Evolutionary conservation across 129 eudicot species (phyloP).

Genomic region (Flaveria sonorensis): DNA sequence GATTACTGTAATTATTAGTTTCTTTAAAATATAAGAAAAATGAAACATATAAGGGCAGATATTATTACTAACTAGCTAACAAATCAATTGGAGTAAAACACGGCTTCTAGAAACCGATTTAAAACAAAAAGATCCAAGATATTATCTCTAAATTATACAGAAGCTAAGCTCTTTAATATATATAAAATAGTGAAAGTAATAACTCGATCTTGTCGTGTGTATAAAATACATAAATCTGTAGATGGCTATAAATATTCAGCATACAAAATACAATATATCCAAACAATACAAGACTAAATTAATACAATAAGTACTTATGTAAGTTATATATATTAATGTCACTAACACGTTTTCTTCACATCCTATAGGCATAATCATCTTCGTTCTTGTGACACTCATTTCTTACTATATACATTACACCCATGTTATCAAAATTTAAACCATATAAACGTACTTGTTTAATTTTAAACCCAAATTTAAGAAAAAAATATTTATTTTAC

Average conservation of each 20-base stretch:
- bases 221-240: not conserved
- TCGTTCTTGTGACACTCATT: no score
- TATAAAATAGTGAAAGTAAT: not conserved
- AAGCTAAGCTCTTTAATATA: not conserved
- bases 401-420: no score
- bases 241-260: not conserved
- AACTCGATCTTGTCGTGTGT: not conserved
- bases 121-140: not conserved
- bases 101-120: slow-evolving; percentile 6
- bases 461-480: no score
- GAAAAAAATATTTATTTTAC: no score
- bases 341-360: no score
- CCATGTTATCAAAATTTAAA: no score
- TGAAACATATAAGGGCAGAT: not conserved
- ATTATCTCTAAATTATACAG: not conserved
- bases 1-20: slow-evolving; percentile 15
- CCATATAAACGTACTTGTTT: no score
- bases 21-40: not conserved
- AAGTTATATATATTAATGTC: no score
- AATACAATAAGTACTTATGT: no score
- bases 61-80: not conserved
- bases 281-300: not conserved
- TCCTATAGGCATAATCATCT: no score
- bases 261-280: not conserved
- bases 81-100: not conserved